Conservation (phyloP, 208 protist species). For the Wallacemonas sp. region DNA sequence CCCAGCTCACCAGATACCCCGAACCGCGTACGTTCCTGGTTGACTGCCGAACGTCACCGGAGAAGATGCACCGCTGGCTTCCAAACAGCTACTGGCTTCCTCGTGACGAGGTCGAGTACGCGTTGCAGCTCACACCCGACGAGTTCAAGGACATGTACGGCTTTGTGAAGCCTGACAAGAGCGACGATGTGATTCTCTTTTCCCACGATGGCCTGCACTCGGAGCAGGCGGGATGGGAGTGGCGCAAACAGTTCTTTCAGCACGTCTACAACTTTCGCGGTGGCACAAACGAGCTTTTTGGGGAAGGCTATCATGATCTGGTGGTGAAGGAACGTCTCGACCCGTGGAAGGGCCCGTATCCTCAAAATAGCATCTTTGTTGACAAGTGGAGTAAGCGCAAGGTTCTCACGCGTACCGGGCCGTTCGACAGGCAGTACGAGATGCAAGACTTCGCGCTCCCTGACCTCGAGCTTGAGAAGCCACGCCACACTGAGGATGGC, state of each 20-base stretch:
- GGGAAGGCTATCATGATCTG: slow-evolving; percentile 81
- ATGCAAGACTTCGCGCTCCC: slow-evolving; percentile 92
- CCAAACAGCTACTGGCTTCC: slow-evolving; percentile 89
- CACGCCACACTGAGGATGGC: slow-evolving; percentile 77
- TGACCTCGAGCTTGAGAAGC: slow-evolving; percentile 84
- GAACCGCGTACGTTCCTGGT: slow-evolving; percentile 79
- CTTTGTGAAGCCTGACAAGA: slow-evolving; percentile 70
- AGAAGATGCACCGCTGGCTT: slow-evolving; percentile 88
- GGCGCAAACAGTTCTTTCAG: slow-evolving; percentile 83
- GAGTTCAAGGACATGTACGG: slow-evolving; percentile 92
- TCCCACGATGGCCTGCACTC: slow-evolving; percentile 90
- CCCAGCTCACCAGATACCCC: slow-evolving; percentile 70
- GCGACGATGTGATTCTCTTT: slow-evolving; percentile 84
- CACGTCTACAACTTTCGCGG: slow-evolving; percentile 93
- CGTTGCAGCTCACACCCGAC: slow-evolving; percentile 77
- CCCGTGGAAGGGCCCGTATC: slow-evolving; percentile 90
- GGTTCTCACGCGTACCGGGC: slow-evolving; percentile 79
- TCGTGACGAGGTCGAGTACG: slow-evolving; percentile 90
- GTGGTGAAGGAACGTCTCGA: slow-evolving; percentile 68
- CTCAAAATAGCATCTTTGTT: slow-evolving; percentile 87
- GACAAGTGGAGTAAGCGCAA: slow-evolving; percentile 93
- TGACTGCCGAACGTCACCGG: slow-evolving; percentile 68
- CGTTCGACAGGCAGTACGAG: slow-evolving; percentile 91
- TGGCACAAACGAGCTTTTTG: slow-evolving; percentile 89
- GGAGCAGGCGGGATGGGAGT: slow-evolving; percentile 90